Evolutionary conservation across 2,329 filamentous ascomycete species (phyloP), one percentile per base, ranked within the genome.

Genomic region (Epichloe hybrida): DNA sequence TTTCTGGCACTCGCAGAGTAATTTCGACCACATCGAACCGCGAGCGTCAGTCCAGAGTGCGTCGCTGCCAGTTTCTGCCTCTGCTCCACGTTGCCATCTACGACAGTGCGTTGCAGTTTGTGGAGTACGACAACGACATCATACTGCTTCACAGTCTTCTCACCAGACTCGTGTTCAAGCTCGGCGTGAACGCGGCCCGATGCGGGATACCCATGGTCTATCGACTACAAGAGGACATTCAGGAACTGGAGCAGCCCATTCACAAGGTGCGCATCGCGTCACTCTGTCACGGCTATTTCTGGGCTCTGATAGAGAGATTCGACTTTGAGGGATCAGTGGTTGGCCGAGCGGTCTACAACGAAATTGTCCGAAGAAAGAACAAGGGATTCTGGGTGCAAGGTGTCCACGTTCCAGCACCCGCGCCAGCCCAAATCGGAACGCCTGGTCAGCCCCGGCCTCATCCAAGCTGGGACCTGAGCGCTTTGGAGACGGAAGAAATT

Each of bases 201-300:
- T 84, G 79, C 59, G 88, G 89, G 0, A 67, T 96, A 38, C 88
- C 90, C 2, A 95, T 96, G 89, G 77, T 95, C 11, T 81, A 94
- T 64, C 80, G 85, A 44, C 75, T 97, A 1, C 90, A 96, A 64
- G 88, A 95, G 60, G 88, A 93, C 55, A 85, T 93, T 35, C 75
- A 80, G 50, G 76, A 79, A 7, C 72, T 82, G 3, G 80, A 83
- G 45, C 76, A 77, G 23, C 80, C 84, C 0, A 65, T 80, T 41
- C 77, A 83, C 34, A 93, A 91, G 62, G 79, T 95, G 39, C 84
- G 87, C 42, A 73, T 94, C 42, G 88, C 86, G 34, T 89, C 86
- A 61, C 71, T 97, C 51, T 87, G 91, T 48, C 87, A 95, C 61
- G 90, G 88, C 8, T 96, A 96, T 65, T 81, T 96, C 52, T 91